Conservation (phyloP, 164 flowering plant species). For the Aristolochia californica region DNA sequence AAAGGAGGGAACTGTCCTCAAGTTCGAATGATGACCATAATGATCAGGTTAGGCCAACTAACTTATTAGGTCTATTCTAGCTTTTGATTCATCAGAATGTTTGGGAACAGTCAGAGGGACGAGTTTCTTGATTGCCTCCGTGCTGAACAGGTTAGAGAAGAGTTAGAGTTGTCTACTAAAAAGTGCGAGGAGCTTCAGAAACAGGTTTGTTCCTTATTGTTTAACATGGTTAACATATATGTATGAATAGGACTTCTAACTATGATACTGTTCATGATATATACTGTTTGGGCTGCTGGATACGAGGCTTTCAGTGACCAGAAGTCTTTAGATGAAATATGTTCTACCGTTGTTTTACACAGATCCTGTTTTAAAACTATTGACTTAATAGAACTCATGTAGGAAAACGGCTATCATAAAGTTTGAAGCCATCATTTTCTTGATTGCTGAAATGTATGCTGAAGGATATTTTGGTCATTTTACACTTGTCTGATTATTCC, state of each 20-base stretch:
- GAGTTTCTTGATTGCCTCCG: background rate
- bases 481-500: no score
- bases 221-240: no score
- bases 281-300: background rate
- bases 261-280: background rate
- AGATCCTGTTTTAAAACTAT: no score
- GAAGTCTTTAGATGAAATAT: background rate
- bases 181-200: constrained; percentile 55
- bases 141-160: constrained; percentile 34
- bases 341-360: background rate
- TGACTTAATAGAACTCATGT: no score
- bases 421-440: no score
- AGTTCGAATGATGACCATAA: constrained; percentile 38
- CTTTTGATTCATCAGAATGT: background rate
- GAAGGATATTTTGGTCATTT: no score
- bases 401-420: no score
- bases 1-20: constrained; percentile 39
- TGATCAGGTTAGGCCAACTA: constrained; percentile 31
- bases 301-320: background rate
- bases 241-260: background rate
- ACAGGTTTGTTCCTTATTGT: constrained; percentile 36
- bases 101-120: background rate
- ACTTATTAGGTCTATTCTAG: background rate
- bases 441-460: no score
- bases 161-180: constrained; percentile 37